phyloP scores from a whole-genome alignment of 768 basidiomycete species.

The Infundibulicybe gibba region DNA sequence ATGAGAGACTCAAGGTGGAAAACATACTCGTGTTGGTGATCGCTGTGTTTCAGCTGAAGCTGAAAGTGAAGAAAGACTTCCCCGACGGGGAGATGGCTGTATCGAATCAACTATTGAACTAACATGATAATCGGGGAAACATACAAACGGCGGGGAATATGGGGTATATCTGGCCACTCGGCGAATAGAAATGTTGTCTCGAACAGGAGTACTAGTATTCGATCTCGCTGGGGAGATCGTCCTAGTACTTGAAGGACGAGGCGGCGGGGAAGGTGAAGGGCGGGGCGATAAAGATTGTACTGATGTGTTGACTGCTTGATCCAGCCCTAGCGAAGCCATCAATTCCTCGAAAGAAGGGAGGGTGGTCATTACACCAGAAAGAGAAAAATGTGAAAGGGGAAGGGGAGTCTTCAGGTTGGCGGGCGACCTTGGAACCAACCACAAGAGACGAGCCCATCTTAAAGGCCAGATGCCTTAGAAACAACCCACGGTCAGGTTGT shows the following conservation, averaged over 20 bases:
- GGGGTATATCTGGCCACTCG: slow-evolving; percentile 44
- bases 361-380: slow-evolving; percentile 50
- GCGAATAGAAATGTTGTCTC: slow-evolving; percentile 33
- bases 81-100: slow-evolving; percentile 39
- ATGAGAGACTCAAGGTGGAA: not conserved
- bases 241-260: slow-evolving; percentile 29
- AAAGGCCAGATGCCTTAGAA: slow-evolving; percentile 45
- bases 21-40: slow-evolving; percentile 31
- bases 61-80: slow-evolving; percentile 44
- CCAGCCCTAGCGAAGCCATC: slow-evolving; percentile 79
- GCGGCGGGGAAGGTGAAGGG: slow-evolving; percentile 36
- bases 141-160: slow-evolving; percentile 39
- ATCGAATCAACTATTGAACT: not conserved
- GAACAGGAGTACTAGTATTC: slow-evolving; percentile 40
- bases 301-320: slow-evolving; percentile 29
- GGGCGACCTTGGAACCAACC: slow-evolving; percentile 30
- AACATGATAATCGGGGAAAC: slow-evolving; percentile 13
- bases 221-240: slow-evolving; percentile 33
- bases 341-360: slow-evolving; percentile 88
- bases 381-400: slow-evolving; percentile 29
- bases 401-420: slow-evolving; percentile 18
- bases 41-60: slow-evolving; percentile 33
- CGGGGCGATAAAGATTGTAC: slow-evolving; percentile 35
- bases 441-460: slow-evolving; percentile 24
- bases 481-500: slow-evolving; percentile 57